These are phyloP conservation scores for Asterochloris erici DNA, from an alignment of 139 green algal genomes.

Conservation along the genomic window DNA sequence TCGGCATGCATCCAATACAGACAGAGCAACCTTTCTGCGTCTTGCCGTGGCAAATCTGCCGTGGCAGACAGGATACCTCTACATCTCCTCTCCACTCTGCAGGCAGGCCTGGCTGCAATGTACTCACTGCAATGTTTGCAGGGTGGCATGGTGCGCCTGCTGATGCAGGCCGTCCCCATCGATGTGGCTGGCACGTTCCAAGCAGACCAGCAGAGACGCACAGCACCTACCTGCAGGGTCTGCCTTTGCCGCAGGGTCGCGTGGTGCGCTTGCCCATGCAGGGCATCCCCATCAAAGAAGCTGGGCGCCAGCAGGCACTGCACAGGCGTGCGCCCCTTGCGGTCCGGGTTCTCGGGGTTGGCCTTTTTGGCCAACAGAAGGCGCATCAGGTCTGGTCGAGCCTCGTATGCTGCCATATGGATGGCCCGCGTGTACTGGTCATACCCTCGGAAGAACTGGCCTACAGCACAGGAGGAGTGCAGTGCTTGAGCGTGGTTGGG, in stretches of 20 bases:
- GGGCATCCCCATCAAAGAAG: constrained; percentile 17
- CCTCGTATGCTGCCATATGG: constrained; percentile 13
- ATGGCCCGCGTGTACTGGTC: constrained; percentile 10
- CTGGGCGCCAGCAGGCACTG: constrained; percentile 13
- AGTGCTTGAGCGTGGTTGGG: too few species aligned
- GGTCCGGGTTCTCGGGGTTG: constrained; percentile 3
- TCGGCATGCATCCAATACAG: not conserved
- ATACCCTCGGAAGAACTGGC: constrained; percentile 7
- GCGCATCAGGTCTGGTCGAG: constrained; percentile 5
- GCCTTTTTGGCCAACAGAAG: constrained; percentile 3
- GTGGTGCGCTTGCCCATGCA: not conserved
- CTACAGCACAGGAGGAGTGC: not conserved
- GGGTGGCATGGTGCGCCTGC: not conserved
- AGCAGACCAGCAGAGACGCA: not conserved
- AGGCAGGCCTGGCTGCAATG: not conserved
- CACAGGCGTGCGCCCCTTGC: constrained; percentile 9
- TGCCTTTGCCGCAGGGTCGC: constrained; percentile 1
- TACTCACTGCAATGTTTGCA: not conserved
- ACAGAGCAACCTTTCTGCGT: not conserved
- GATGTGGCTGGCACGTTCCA: not conserved
- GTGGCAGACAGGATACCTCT: too few species aligned
- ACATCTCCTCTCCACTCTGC: too few species aligned
- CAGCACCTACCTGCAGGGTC: constrained; percentile 5
- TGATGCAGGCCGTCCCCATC: not conserved
- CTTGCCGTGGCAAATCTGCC: too few species aligned